These are phyloP conservation scores for Cladosporium sp. DNA, from an alignment of 2,329 filamentous ascomycete genomes.

Conservation along the genomic window DNA sequence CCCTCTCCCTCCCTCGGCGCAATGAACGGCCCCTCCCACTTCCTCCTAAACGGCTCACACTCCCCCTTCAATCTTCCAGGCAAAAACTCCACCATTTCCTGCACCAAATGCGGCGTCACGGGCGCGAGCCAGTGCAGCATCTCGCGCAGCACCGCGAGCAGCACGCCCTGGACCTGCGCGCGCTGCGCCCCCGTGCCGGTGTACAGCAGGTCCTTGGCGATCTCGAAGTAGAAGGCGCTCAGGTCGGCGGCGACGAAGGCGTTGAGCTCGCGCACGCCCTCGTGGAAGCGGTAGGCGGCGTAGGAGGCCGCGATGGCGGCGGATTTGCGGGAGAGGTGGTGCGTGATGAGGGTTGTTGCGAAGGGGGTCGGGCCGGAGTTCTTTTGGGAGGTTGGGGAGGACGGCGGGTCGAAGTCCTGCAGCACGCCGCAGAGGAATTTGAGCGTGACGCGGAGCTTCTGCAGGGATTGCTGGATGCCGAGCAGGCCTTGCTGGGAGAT, in stretches of 20 bases:
- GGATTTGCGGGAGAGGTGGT: slow-evolving; percentile 65
- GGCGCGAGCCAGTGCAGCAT: slow-evolving; percentile 74
- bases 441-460: slow-evolving; percentile 84
- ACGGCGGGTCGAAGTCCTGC: slow-evolving; percentile 38
- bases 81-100: slow-evolving; percentile 78
- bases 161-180: slow-evolving; percentile 49
- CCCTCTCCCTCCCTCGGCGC: neutral
- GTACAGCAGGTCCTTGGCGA: slow-evolving; percentile 86
- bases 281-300: slow-evolving; percentile 73
- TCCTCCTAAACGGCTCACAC: slow-evolving; percentile 21
- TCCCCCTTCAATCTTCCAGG: slow-evolving; percentile 39
- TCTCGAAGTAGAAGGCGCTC: slow-evolving; percentile 90
- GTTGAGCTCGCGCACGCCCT: slow-evolving; percentile 66
- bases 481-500: slow-evolving; percentile 73
- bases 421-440: slow-evolving; percentile 79
- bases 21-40: slow-evolving; percentile 22
- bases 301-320: slow-evolving; percentile 59
- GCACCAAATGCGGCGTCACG: slow-evolving; percentile 73
- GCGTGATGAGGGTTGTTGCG: slow-evolving; percentile 54
- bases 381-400: too few species aligned
- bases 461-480: slow-evolving; percentile 66
- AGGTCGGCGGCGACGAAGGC: slow-evolving; percentile 76
- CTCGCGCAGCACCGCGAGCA: slow-evolving; percentile 60
- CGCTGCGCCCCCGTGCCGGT: slow-evolving; percentile 65
- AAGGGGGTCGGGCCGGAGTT: too few species aligned